Conservation (phyloP, 2,329 filamentous ascomycete species). For the Clonostachys sp. region DNA sequence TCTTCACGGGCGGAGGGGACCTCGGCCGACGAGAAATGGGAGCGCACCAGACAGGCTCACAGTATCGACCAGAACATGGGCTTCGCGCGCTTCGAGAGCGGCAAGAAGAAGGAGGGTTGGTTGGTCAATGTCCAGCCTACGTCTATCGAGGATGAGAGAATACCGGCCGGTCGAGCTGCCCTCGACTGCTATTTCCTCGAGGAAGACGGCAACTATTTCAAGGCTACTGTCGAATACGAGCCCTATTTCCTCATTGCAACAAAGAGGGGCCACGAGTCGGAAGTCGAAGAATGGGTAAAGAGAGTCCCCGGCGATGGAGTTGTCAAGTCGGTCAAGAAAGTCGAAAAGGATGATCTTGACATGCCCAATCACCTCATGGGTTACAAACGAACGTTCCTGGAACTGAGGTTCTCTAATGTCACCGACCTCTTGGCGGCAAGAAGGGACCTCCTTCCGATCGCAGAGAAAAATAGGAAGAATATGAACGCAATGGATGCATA, state of each 20-base stretch:
- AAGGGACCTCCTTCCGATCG: slow-evolving; percentile 80
- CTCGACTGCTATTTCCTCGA: slow-evolving; percentile 98
- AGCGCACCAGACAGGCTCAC: slow-evolving; percentile 77
- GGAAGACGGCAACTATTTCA: slow-evolving; percentile 80
- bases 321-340: slow-evolving; percentile 69
- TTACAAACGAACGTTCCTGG: slow-evolving; percentile 82
- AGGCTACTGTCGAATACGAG: slow-evolving; percentile 93
- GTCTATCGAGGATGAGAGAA: slow-evolving; percentile 77
- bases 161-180: slow-evolving; percentile 79
- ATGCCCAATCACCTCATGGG: slow-evolving; percentile 96
- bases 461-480: slow-evolving; percentile 94
- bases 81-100: slow-evolving; percentile 86
- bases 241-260: slow-evolving; percentile 94
- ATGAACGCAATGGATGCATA: slow-evolving; percentile 98
- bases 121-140: slow-evolving; percentile 94
- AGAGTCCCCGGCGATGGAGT: slow-evolving; percentile 73
- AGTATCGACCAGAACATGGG: slow-evolving; percentile 94
- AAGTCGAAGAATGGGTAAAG: slow-evolving; percentile 95
- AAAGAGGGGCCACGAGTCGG: slow-evolving; percentile 80
- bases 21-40: slow-evolving; percentile 87
- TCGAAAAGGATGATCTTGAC: slow-evolving; percentile 89
- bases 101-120: slow-evolving; percentile 80
- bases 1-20: slow-evolving; percentile 78
- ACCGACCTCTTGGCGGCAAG: slow-evolving; percentile 80
- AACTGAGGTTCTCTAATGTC: slow-evolving; percentile 85